A percentile compares a stretch with the other conserved stretches of the same genome.
These are phyloP conservation scores for Jacaranda copaia DNA, from an alignment of 257 asterid genomes.

Conservation along the genomic window DNA sequence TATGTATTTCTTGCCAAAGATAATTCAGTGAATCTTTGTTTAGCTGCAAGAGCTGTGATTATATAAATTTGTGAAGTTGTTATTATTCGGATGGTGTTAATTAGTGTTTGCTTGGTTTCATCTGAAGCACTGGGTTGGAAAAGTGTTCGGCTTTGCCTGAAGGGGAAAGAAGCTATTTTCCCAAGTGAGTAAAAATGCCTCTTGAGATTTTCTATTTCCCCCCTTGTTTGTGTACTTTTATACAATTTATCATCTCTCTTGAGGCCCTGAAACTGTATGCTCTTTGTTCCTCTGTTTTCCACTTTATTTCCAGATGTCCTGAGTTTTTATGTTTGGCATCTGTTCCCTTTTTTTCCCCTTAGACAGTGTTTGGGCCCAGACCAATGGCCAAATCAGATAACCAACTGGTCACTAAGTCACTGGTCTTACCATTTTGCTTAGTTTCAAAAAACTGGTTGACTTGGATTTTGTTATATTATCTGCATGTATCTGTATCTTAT, in stretches of 20 bases:
- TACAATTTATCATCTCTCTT: constrained; percentile 6
- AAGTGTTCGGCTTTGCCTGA: constrained; percentile 43
- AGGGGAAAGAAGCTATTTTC: constrained; percentile 55
- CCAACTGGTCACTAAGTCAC: constrained; percentile 9
- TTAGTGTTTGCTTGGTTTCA: constrained; percentile 43
- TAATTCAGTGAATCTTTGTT: constrained; percentile 9
- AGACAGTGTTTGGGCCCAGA: background rate
- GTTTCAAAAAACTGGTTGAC: background rate
- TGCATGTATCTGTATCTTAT: background rate
- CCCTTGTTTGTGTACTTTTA: constrained; percentile 11
- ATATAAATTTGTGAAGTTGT: constrained; percentile 13
- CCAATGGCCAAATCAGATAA: background rate
- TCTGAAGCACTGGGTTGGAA: constrained; percentile 53
- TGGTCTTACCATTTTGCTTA: constrained; percentile 15
- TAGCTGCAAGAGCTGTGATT: constrained; percentile 23
- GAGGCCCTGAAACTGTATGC: constrained; percentile 26
- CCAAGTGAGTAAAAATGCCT: constrained; percentile 60
- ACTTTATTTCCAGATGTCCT: background rate
- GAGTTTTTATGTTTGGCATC: constrained; percentile 13
- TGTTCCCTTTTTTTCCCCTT: background rate
- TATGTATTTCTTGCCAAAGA: constrained; percentile 8
- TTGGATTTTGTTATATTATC: background rate
- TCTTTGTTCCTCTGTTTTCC: background rate
- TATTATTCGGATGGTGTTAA: constrained; percentile 28
- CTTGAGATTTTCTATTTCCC: constrained; percentile 22